Conservation (phyloP, 164 flowering plant genomes). For the Chimonanthus salicifolius region DNA sequence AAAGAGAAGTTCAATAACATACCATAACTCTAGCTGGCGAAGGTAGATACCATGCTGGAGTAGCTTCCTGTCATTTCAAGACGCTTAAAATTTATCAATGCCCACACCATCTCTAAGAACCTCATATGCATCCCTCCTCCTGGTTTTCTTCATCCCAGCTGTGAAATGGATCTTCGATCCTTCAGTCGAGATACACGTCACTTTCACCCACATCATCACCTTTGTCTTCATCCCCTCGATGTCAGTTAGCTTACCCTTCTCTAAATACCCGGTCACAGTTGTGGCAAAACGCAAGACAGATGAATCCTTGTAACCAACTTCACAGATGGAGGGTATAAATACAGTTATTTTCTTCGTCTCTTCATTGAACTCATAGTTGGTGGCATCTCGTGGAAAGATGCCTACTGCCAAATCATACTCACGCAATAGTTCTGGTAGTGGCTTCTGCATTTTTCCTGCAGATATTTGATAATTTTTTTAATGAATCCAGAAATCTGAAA, state of each 20-base stretch:
- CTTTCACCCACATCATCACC: conserved; percentile 83
- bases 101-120: conserved; percentile 60
- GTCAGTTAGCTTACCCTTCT: conserved; percentile 83
- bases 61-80: not conserved
- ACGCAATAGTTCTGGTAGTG: conserved; percentile 70
- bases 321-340: conserved; percentile 67
- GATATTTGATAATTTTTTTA: not conserved
- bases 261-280: conserved; percentile 71
- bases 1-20: too few relatives aligned
- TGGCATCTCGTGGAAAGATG: conserved; percentile 90
- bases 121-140: conserved; percentile 77
- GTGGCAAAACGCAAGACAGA: conserved; percentile 78
- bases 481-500: too few relatives aligned
- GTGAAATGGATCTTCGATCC: conserved; percentile 60
- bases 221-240: conserved; percentile 87
- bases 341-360: conserved; percentile 80
- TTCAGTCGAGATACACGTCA: conserved; percentile 59
- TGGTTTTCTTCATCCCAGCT: conserved; percentile 73
- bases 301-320: conserved; percentile 88
- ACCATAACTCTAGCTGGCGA: not conserved
- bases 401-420: conserved; percentile 74
- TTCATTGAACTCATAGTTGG: conserved; percentile 91
- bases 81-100: conserved; percentile 63
- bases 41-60: not conserved
- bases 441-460: conserved; percentile 89